These are phyloP conservation scores for Citrus australasica DNA, from an alignment of 345 rosid species.

Conservation along the genomic window DNA sequence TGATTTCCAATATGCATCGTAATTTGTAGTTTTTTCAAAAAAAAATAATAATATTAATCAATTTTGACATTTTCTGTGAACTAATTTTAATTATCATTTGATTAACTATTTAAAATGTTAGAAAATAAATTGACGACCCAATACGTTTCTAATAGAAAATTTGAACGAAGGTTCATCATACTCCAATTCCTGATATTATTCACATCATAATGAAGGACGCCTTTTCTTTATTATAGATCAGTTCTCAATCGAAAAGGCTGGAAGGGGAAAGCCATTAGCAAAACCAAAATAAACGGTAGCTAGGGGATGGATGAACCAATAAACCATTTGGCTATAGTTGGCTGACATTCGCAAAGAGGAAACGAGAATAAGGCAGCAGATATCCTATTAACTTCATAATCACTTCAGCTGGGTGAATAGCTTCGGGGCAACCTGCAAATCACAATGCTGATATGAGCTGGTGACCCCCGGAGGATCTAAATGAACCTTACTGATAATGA, in stretches of 20 bases:
- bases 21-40: no score
- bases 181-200: background rate
- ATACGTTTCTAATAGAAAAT: no score
- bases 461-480: background rate
- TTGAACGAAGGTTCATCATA: background rate
- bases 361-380: background rate
- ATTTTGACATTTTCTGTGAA: no score
- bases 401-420: slow-evolving; percentile 25
- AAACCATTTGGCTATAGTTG: background rate
- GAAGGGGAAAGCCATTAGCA: background rate
- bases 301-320: background rate
- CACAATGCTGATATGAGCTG: slow-evolving; percentile 1
- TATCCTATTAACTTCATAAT: background rate
- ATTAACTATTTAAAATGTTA: no score
- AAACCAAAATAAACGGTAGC: background rate
- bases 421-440: slow-evolving; percentile 42
- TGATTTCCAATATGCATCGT: no score
- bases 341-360: background rate
- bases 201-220: no score
- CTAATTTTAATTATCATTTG: no score
- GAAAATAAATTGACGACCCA: no score
- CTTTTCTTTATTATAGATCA: background rate
- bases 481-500: background rate
- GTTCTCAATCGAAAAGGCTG: background rate
- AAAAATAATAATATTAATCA: no score